Percentiles rank a stretch among this genome's conserved stretches.
Conservation (phyloP, 2,329 filamentous ascomycete species). For the Neonectria ditissima region DNA sequence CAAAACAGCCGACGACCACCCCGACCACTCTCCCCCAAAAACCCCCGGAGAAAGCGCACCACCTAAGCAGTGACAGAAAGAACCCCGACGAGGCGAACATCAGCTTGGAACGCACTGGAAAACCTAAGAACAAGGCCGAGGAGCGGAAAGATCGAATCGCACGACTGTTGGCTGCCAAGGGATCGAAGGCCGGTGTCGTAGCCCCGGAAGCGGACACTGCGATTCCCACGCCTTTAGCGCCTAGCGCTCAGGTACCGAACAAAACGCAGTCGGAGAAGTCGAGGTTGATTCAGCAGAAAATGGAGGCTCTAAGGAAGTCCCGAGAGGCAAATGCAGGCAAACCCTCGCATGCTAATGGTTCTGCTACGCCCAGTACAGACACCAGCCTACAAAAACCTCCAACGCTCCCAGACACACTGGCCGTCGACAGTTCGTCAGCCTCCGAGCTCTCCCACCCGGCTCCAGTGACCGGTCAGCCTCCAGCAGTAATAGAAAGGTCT, state of each 20-base stretch:
- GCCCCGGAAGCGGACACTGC: constrained; percentile 18
- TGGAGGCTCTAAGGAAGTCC: constrained; percentile 77
- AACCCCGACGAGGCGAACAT: not conserved
- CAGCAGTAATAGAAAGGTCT: constrained; percentile 15
- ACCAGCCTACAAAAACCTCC: not conserved
- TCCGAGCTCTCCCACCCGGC: constrained; percentile 8
- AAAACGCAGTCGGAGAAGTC: constrained; percentile 74
- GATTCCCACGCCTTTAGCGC: not conserved
- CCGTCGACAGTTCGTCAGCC: constrained; percentile 11
- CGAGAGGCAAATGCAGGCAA: constrained; percentile 58
- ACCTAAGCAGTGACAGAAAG: not conserved
- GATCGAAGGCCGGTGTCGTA: constrained; percentile 60
- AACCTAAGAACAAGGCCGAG: constrained; percentile 63
- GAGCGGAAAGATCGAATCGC: constrained; percentile 83
- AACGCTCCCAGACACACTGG: not conserved
- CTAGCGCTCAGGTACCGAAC: constrained; percentile 53
- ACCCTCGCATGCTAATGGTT: constrained; percentile 13
- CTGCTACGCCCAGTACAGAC: constrained; percentile 18
- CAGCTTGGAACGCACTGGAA: constrained; percentile 55
- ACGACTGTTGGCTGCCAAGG: constrained; percentile 79
- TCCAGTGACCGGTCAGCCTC: constrained; percentile 20
- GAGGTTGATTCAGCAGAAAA: constrained; percentile 78
- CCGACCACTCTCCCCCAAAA: constrained; percentile 2
- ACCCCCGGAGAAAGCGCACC: not conserved
- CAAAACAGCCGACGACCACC: constrained; percentile 2